phyloP scores from a whole-genome alignment of 495 filamentous ascomycete genomes.

The Lentithecium fluviatile region DNA sequence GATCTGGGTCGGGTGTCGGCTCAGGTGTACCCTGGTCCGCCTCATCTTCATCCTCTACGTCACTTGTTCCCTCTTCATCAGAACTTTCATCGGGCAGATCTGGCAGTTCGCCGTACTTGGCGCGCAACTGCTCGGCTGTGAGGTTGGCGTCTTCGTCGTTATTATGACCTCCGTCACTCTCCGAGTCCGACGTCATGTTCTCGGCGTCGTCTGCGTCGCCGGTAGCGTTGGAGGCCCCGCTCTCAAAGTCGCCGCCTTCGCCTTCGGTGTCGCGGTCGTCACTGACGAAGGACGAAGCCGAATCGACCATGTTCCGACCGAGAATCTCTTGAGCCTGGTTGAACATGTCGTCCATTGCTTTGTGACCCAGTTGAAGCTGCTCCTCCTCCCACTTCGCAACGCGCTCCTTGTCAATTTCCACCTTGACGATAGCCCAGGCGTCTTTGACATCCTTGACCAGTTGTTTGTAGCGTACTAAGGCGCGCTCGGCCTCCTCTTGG shows the following conservation, averaged over 20 bases:
- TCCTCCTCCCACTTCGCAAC: conserved; percentile 80
- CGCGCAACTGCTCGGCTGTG: conserved; percentile 27
- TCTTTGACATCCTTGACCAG: conserved; percentile 67
- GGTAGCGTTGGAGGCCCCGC: conserved; percentile 12
- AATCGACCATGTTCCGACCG: conserved; percentile 39
- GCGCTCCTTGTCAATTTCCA: conserved; percentile 70
- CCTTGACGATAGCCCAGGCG: conserved; percentile 76
- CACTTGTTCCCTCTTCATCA: conserved; percentile 65
- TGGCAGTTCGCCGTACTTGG: conserved; percentile 30
- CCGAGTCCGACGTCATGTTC: conserved; percentile 35
- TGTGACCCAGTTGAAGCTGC: conserved; percentile 75
- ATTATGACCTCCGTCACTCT: conserved; percentile 31
- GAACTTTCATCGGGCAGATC: conserved; percentile 40
- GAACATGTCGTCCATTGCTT: conserved; percentile 79
- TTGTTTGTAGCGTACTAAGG: conserved; percentile 57
- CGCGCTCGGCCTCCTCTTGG: conserved; percentile 49
- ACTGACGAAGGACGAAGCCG: conserved; percentile 27
- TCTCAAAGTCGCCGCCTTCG: conserved; percentile 15
- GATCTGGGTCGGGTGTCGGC: conserved; percentile 22
- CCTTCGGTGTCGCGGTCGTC: conserved; percentile 40
- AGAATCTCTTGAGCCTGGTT: conserved; percentile 49
- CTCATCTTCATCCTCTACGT: conserved; percentile 50
- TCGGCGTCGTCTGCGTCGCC: conserved; percentile 47
- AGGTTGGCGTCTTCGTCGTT: conserved; percentile 33
- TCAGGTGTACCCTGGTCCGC: conserved; percentile 40